Evolutionary conservation across 2,329 filamentous ascomycete genomes (phyloP), one percentile per base, ranked within the genome.

Genomic region (Ascosphaera acerosa): DNA sequence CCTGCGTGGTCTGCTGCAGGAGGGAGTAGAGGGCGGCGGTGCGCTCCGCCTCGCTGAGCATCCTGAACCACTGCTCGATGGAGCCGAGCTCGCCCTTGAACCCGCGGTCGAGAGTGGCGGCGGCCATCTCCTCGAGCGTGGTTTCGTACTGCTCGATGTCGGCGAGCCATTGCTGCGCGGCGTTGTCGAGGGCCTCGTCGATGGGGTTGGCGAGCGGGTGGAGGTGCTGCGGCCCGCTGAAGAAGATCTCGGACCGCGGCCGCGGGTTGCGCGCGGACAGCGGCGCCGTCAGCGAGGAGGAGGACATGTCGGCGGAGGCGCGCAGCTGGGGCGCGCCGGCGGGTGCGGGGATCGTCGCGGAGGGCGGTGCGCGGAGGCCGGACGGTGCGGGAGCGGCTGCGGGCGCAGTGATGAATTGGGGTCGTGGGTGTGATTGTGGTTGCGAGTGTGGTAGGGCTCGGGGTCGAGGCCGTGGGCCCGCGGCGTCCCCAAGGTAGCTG

Each of bases 21-120:
- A 97, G 61, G 37, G 87, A 84, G 51, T 97, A 97, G 35, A 94
- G 58, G 30, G 87, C 87, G 37, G 87, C 87, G 14, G 87, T 97
- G 38, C 87, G 68, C 56, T 97, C 87, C 17, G 87, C 82, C 56
- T 94, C 87, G 47, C 84, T 94, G 40, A 97, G 61, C 33, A 97
- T 87, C 38, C 82, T 75, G 54, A 97, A 97, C 87, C 87, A 97
- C 60, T 97, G 87, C 57, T 97, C 87, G 47, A 97, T 97, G 42
- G 87, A 87, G 49, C 81, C 92, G 37, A 97, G 66, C 54, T 97
- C 87, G 54, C 94, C 87, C 59, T 97, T 97, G 62, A 97, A 97
- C 49, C 97, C 87, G 58, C 97, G 87, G 49, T 97, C 87, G 33
- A 94, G 61, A n/a, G 87, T 94, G 17, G 87, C 87, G 18, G 84